Evolutionary conservation across 768 basidiomycete genomes (phyloP).

Genomic region (Pleurotus ostreatus): DNA sequence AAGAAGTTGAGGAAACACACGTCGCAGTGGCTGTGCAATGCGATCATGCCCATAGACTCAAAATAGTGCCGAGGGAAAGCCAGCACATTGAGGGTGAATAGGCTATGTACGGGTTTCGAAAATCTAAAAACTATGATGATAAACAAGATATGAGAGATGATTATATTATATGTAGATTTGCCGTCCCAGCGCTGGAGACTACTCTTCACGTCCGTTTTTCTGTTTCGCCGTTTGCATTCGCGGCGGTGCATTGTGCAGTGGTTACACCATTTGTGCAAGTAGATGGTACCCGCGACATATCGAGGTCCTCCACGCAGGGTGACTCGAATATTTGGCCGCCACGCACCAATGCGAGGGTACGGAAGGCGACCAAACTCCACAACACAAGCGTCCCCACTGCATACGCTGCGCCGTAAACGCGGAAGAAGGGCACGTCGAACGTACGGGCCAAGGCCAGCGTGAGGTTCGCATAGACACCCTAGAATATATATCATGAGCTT

Average conservation of each 20-base stretch:
- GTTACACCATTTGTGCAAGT: not conserved
- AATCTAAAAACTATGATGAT: too few species aligned
- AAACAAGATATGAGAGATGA: too few species aligned
- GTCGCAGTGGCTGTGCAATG: constrained; percentile 10
- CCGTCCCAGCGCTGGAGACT: too few species aligned
- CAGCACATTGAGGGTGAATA: too few species aligned
- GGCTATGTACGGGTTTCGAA: too few species aligned
- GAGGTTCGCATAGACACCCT: constrained; percentile 67
- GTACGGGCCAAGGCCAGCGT: constrained; percentile 47
- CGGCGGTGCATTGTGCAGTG: not conserved
- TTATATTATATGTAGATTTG: too few species aligned
- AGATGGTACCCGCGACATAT: constrained; percentile 10
- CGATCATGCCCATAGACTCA: not conserved
- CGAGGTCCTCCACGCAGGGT: constrained; percentile 32
- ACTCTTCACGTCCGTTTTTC: not conserved
- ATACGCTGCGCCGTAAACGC: constrained; percentile 55
- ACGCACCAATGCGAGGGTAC: constrained; percentile 32
- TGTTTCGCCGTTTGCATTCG: not conserved
- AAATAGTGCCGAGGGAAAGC: too few species aligned
- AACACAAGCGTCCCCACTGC: constrained; percentile 44
- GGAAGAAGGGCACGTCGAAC: constrained; percentile 53
- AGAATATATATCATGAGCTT: not conserved
- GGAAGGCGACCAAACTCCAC: constrained; percentile 45
- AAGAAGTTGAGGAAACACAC: not conserved
- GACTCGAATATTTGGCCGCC: constrained; percentile 39